phyloP scores from a whole-genome alignment of 2,329 filamentous ascomycete genomes.

The Botrytis medusae region DNA sequence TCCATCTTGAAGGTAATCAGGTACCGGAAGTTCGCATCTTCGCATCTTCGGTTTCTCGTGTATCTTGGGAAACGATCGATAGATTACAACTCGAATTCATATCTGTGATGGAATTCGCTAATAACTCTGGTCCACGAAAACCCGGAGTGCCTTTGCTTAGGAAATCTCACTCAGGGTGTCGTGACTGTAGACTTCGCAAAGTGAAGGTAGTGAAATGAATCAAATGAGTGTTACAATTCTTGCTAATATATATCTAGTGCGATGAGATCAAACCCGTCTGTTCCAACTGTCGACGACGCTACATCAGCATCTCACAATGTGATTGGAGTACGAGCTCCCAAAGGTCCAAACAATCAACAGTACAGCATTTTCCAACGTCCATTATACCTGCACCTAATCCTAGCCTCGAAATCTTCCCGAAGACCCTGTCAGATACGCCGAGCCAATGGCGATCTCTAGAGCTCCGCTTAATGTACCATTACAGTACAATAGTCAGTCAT shows the following conservation, averaged over 20 bases:
- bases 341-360: not conserved
- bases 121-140: no score
- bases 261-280: not conserved
- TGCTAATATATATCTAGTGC: not conserved
- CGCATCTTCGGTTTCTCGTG: not conserved
- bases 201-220: no score
- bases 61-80: no score
- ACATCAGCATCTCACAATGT: not conserved
- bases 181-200: no score
- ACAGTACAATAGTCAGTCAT: not conserved
- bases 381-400: not conserved
- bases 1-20: not conserved
- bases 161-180: no score
- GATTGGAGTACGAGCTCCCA: not conserved
- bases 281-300: not conserved
- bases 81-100: no score
- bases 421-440: not conserved
- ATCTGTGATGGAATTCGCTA: no score
- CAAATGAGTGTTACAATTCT: not conserved
- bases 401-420: not conserved
- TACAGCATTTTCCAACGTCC: not conserved
- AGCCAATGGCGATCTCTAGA: not conserved
- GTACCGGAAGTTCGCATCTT: not conserved
- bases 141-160: no score
- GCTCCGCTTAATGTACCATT: not conserved